These are phyloP conservation scores for Xylaria sp. DNA, from an alignment of 2,329 filamentous ascomycete genomes.

Conservation along the genomic window DNA sequence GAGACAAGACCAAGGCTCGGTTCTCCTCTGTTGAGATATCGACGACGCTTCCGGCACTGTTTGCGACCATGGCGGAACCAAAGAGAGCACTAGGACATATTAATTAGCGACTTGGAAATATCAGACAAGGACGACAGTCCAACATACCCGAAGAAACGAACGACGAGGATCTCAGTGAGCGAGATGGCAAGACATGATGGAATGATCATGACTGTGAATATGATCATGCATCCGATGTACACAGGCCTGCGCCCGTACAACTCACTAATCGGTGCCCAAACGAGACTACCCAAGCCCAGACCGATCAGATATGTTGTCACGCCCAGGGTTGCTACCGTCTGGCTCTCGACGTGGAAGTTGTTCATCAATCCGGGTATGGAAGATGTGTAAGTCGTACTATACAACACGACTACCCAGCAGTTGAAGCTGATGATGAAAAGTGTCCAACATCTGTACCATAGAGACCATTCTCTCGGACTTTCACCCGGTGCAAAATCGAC, in stretches of 20 bases:
- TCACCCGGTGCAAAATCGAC: slow-evolving; percentile 64
- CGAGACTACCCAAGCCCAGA: slow-evolving; percentile 63
- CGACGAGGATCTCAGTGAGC: slow-evolving; percentile 61
- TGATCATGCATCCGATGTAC: slow-evolving; percentile 58
- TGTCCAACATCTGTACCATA: slow-evolving; percentile 42
- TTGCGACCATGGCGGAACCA: slow-evolving; percentile 75
- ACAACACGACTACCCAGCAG: slow-evolving; percentile 55
- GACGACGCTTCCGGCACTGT: slow-evolving; percentile 74
- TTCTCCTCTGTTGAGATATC: slow-evolving; percentile 79
- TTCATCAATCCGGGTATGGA: slow-evolving; percentile 62
- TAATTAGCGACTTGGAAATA: slow-evolving; percentile 25
- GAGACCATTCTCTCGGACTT: slow-evolving; percentile 65
- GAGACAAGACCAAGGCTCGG: slow-evolving; percentile 73
- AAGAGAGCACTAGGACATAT: slow-evolving; percentile 50
- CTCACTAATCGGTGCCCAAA: slow-evolving; percentile 70
- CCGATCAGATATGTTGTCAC: slow-evolving; percentile 75
- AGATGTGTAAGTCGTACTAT: slow-evolving; percentile 74
- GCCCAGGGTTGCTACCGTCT: slow-evolving; percentile 64
- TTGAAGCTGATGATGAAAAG: slow-evolving; percentile 43
- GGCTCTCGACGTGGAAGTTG: slow-evolving; percentile 55
- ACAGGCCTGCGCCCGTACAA: slow-evolving; percentile 64
- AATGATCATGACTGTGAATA: slow-evolving; percentile 65
- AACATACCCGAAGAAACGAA: slow-evolving; percentile 64
- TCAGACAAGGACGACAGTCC: background rate
- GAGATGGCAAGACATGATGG: slow-evolving; percentile 66